Evolutionary conservation across 106 monocot genomes (phyloP), one percentile per base, ranked within the genome.

Genomic region (Acanthochlamys bracteata): DNA sequence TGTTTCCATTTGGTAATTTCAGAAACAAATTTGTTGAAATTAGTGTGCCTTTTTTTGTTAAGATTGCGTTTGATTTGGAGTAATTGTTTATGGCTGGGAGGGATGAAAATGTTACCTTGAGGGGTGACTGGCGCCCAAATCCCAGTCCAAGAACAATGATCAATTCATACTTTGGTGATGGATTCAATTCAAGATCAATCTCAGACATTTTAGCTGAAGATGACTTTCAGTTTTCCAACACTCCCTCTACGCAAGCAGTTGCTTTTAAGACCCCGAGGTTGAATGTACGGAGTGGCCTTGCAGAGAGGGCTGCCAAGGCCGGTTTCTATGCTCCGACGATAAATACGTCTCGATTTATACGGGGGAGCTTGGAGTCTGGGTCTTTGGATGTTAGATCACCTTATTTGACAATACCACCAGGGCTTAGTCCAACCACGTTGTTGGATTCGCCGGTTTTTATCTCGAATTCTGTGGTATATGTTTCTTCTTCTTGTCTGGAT

Each of bases 361-460:
- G 73, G 20, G 61, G 64, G 14, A 80, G 26, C 49, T 39, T 73
- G 60, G 54, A 16, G 20, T 59, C 60, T 20, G 66, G 82, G n/a
- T 66, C 81, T 21, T 39, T 73, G 20, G 81, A 81, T 12, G 63
- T 66, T 23, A 62, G 69, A 11, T 81, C 83, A 57, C 86, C 83
- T 25, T 82, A 79, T 46, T 49, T 91, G 65, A 78, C 78, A 2
- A 77, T 91, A 41, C 80, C 90, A 8, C 83, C 86, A 25, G 88
- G 92, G 64, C 69, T 84, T 22, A 93, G 92, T 57, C 92, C 84
- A 0, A 84, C 84, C 7, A 67, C 79, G 26, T 67, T 88, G 62
- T 62, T 93, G 75, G 88, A 93, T 23, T 93, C 92, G 41, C 88
- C 88, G 10, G 88, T 88, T 70, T 88, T 88, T 58, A 82, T 93